These are phyloP conservation scores for Phaffia rhodozyma DNA, from an alignment of 1,284 basidiomycete species.

Conservation along the genomic window DNA sequence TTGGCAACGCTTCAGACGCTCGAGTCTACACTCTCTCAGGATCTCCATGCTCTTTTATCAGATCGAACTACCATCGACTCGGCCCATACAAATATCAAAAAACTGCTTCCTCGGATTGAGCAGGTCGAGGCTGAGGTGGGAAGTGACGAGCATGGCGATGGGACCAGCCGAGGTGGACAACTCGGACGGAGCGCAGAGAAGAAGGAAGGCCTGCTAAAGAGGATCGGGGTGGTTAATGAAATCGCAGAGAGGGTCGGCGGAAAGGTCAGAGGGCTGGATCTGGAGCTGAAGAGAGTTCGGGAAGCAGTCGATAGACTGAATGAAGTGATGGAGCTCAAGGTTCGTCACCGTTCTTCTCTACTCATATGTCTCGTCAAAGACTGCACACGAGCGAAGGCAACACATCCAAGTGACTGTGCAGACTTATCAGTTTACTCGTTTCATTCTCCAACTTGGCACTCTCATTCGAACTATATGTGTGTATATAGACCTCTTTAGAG, in stretches of 20 bases:
- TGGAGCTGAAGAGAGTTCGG: constrained; percentile 76
- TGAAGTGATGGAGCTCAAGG: constrained; percentile 83
- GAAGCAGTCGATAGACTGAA: constrained; percentile 73
- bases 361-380: neutral
- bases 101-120: constrained; percentile 53
- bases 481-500: constrained; percentile 57
- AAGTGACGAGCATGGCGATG: constrained; percentile 50
- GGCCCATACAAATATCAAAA: constrained; percentile 52
- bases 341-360: constrained; percentile 27
- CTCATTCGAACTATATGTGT: neutral
- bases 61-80: constrained; percentile 52
- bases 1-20: constrained; percentile 54
- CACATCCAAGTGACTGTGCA: neutral
- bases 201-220: constrained; percentile 30
- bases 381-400: neutral
- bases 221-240: constrained; percentile 37
- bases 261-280: constrained; percentile 72
- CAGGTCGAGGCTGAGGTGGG: constrained; percentile 51
- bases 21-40: constrained; percentile 61
- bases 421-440: constrained; percentile 23
- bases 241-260: constrained; percentile 84
- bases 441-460: neutral
- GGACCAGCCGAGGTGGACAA: constrained; percentile 34
- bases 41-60: constrained; percentile 60
- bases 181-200: constrained; percentile 16